A percentile compares a stretch with the other conserved stretches of the same genome.
phyloP scores from a whole-genome alignment of 805 yeast genomes.

The Metschnikowia picachoensis region DNA sequence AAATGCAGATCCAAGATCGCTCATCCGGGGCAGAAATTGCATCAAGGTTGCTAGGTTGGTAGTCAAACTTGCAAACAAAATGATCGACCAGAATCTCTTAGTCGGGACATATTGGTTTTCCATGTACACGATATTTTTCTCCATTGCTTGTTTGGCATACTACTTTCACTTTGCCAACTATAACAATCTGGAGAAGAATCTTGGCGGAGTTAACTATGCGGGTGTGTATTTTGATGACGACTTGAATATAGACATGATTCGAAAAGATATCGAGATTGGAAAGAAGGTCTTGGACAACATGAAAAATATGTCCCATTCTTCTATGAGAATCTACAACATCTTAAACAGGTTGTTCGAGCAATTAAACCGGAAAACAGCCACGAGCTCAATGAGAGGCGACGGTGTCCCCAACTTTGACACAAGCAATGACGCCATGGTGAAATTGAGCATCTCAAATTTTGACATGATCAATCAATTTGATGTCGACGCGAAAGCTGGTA shows the following conservation, averaged over 20 bases:
- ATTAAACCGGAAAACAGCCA: slow-evolving; percentile 68
- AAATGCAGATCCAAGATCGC: slow-evolving; percentile 52
- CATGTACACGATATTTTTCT: slow-evolving; percentile 82
- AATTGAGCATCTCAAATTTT: slow-evolving; percentile 26
- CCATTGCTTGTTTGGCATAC: slow-evolving; percentile 81
- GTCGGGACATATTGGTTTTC: slow-evolving; percentile 91
- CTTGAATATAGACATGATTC: slow-evolving; percentile 48
- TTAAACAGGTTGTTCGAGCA: slow-evolving; percentile 78
- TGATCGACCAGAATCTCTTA: slow-evolving; percentile 67
- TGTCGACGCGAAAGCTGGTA: not conserved
- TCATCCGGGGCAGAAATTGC: slow-evolving; percentile 76
- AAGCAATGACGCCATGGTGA: slow-evolving; percentile 18
- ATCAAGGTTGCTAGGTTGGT: slow-evolving; percentile 80
- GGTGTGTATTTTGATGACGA: slow-evolving; percentile 45
- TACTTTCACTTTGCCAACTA: slow-evolving; percentile 59
- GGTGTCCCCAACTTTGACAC: slow-evolving; percentile 11
- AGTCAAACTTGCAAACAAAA: slow-evolving; percentile 73
- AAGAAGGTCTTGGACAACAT: slow-evolving; percentile 65
- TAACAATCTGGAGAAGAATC: slow-evolving; percentile 20
- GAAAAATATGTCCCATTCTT: slow-evolving; percentile 73
- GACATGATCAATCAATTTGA: slow-evolving; percentile 26
- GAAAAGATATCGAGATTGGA: slow-evolving; percentile 78
- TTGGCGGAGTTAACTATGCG: slow-evolving; percentile 37
- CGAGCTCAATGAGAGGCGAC: slow-evolving; percentile 23
- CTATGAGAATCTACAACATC: slow-evolving; percentile 74